Conservation (phyloP, 345 rosid genomes). For the Pistacia atlantica region DNA sequence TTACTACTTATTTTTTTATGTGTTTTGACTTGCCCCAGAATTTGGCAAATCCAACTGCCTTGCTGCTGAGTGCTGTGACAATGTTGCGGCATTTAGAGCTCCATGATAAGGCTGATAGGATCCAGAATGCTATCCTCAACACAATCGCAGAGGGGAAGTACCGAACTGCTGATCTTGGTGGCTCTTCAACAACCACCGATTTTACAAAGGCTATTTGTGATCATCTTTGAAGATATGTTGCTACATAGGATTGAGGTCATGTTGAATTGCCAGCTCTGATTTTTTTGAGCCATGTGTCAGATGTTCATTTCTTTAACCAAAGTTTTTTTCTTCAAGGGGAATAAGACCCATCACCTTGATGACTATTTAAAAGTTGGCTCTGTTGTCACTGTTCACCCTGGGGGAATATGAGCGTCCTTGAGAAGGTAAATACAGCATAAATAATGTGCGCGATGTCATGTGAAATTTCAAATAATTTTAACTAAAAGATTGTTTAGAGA, state of each 20-base stretch:
- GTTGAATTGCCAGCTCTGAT: constrained; percentile 10
- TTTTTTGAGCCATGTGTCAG: constrained; percentile 10
- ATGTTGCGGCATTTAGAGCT: constrained; percentile 89
- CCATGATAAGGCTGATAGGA: constrained; percentile 79
- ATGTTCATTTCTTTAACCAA: constrained; percentile 7
- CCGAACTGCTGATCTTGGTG: constrained; percentile 97
- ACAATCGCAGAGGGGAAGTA: constrained; percentile 90
- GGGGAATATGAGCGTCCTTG: neutral
- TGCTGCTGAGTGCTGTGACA: constrained; percentile 75
- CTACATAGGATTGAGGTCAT: constrained; percentile 28
- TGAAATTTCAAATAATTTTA: neutral
- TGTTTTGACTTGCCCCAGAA: constrained; percentile 41
- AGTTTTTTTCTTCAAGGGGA: constrained; percentile 7
- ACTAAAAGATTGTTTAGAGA: neutral
- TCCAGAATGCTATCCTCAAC: constrained; percentile 75
- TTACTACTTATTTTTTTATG: constrained; percentile 3
- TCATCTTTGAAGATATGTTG: constrained; percentile 58
- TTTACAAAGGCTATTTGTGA: constrained; percentile 90
- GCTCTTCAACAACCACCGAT: constrained; percentile 68
- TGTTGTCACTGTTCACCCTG: neutral
- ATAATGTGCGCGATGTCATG: neutral
- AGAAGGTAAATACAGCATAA: neutral
- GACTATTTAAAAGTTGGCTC: constrained; percentile 3
- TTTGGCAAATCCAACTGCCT: constrained; percentile 97
- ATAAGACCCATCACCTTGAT: constrained; percentile 23